Conservation (phyloP, 1,139 yeast genomes). For the Nakaseomyces nivariensis region DNA sequence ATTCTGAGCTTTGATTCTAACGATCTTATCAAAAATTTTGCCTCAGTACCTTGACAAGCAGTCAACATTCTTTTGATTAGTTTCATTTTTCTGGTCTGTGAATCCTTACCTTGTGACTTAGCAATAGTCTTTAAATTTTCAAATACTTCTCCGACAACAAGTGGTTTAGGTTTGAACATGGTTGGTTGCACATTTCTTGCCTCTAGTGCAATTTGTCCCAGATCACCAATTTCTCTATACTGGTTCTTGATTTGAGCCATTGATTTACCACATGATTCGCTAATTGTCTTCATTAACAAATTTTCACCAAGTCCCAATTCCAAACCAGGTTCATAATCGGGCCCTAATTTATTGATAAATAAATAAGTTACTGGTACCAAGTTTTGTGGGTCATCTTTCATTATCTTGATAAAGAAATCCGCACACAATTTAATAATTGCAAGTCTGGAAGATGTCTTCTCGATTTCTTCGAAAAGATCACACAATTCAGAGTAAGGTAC, state of each 20-base stretch:
- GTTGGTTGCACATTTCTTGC: slow-evolving; percentile 81
- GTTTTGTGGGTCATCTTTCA: slow-evolving; percentile 48
- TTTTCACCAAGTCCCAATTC: slow-evolving; percentile 93
- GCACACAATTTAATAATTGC: slow-evolving; percentile 70
- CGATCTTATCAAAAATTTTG: slow-evolving; percentile 81
- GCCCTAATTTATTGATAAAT: slow-evolving; percentile 82
- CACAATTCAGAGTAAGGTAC: slow-evolving; percentile 54
- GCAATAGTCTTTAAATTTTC: slow-evolving; percentile 70
- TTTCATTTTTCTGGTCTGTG: slow-evolving; percentile 67
- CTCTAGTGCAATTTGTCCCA: slow-evolving; percentile 79
- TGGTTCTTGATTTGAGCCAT: slow-evolving; percentile 60
- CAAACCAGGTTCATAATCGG: slow-evolving; percentile 80
- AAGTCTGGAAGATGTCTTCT: slow-evolving; percentile 67
- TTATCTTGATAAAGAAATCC: slow-evolving; percentile 55
- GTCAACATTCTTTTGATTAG: slow-evolving; percentile 77
- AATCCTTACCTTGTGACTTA: slow-evolving; percentile 66
- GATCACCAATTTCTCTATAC: slow-evolving; percentile 74
- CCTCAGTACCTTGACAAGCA: slow-evolving; percentile 80
- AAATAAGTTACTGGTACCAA: slow-evolving; percentile 68
- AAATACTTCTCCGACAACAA: slow-evolving; percentile 67
- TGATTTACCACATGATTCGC: slow-evolving; percentile 83
- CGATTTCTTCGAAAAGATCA: slow-evolving; percentile 64
- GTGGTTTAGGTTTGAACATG: slow-evolving; percentile 83
- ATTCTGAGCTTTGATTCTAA: slow-evolving; percentile 88
- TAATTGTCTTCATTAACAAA: slow-evolving; percentile 72